Evolutionary conservation across 164 flowering plant species (phyloP), one percentile per base, ranked within the genome.

Genomic region (Piper longum): DNA sequence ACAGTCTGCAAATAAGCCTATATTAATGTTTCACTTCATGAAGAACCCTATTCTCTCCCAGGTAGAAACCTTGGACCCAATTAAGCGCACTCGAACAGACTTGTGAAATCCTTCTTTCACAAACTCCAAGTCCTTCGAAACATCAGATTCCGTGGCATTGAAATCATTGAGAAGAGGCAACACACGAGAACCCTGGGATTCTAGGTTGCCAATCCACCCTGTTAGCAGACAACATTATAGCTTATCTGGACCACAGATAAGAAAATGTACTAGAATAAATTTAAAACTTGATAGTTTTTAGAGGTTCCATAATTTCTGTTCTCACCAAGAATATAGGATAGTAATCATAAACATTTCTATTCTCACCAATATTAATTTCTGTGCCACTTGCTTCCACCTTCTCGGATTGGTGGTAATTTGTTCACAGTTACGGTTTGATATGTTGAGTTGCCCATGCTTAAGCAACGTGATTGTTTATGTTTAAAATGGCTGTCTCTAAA

Each of bases 161-260:
- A 64, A 62, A 57, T 74, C 78, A 58, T 85, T 90, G 48, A 92
- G 82, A 56, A 92, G 77, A 66, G 96, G 96, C 66, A 92, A 68
- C 58, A 65, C 69, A 43, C 74, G 67, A 19, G 77, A 75, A 43
- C 89, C 90, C 5, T 78, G 62, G 16, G 91, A 76, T 71, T 92
- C 98, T 42, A 85, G 75, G 80, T 76, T 85, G 64, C 67, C 74
- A 41, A 92, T 86, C 98, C 98, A 92, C 43, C 98, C 96, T 92
- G 81, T 61, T 67, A 54, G 58, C 43, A 43, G 36, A 13, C 42
- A 64, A 51, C 7, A 7, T 63, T 43, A 59, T 55, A 39, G 36
- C 8, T 59, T 42, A 43, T 13, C 14, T 4, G 19, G 58, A 39
- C 5, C 6, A 59, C 7, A 1, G 43, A 17, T 3, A 7, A 19